A percentile compares a stretch with the other conserved stretches of the same genome.
Conservation (phyloP, 2,329 filamentous ascomycete genomes). For the Pestalotiopsis fici region DNA sequence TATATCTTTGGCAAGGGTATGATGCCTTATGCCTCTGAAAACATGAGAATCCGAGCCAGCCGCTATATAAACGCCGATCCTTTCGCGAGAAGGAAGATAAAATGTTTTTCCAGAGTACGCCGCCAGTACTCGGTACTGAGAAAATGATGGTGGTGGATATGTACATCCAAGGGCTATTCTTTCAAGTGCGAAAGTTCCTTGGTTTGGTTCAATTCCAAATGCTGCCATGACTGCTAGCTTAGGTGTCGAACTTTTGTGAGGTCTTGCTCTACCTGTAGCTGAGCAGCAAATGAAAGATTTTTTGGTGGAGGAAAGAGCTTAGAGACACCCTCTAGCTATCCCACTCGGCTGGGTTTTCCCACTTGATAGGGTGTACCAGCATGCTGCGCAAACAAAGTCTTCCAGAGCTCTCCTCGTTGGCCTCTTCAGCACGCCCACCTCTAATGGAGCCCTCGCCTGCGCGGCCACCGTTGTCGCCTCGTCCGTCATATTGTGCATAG, state of each 20-base stretch:
- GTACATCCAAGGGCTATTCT: background rate
- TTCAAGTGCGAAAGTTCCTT: background rate
- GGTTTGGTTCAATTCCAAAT: background rate
- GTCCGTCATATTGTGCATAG: slow-evolving; percentile 53
- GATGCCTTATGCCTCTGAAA: background rate
- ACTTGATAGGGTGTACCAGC: slow-evolving; percentile 81
- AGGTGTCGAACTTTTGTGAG: background rate
- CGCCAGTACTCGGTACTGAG: slow-evolving; percentile 14
- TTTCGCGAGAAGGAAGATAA: background rate
- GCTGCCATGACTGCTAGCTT: background rate
- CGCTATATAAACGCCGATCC: background rate
- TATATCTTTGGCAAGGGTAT: background rate
- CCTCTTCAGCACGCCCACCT: slow-evolving; percentile 54
- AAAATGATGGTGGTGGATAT: slow-evolving; percentile 6
- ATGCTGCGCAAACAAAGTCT: slow-evolving; percentile 80
- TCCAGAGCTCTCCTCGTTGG: slow-evolving; percentile 47
- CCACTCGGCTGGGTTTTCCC: slow-evolving; percentile 52
- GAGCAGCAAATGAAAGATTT: slow-evolving; percentile 10
- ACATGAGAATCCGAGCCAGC: background rate
- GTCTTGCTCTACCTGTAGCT: background rate
- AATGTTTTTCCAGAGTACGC: slow-evolving; percentile 5
- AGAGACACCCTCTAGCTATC: slow-evolving; percentile 17
- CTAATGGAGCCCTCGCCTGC: slow-evolving; percentile 47
- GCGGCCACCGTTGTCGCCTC: slow-evolving; percentile 49
- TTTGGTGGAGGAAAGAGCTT: slow-evolving; percentile 1